Percentiles rank a stretch among this genome's conserved stretches.
These are phyloP conservation scores for Russula olivacea DNA, from an alignment of 768 basidiomycete species.

Conservation along the genomic window DNA sequence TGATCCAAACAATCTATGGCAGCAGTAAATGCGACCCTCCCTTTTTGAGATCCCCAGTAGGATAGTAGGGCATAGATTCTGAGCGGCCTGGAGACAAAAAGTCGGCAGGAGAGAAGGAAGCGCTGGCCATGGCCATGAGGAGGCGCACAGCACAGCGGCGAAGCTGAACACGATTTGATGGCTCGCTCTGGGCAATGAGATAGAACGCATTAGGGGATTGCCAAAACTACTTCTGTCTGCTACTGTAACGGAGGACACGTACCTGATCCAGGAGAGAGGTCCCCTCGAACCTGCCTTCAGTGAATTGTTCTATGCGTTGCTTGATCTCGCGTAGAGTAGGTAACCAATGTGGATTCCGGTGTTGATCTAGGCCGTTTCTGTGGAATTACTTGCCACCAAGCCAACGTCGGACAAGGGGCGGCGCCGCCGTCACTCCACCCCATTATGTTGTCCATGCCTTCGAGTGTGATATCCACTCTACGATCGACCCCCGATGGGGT, in stretches of 20 bases:
- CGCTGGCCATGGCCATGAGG: conserved; percentile 13
- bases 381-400: too few species aligned
- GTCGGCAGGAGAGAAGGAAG: conserved; percentile 9
- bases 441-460: not conserved
- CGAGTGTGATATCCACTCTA: not conserved
- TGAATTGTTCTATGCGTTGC: not conserved
- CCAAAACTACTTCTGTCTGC: too few species aligned
- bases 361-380: not conserved
- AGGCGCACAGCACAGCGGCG: conserved; percentile 11
- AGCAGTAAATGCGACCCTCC: not conserved
- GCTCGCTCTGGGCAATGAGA: not conserved
- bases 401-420: too few species aligned
- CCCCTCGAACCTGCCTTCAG: not conserved
- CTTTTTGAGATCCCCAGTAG: conserved; percentile 3
- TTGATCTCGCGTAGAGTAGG: conserved; percentile 12
- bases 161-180: not conserved
- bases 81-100: conserved; percentile 1
- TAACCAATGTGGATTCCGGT: not conserved
- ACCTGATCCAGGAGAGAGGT: conserved; percentile 3
- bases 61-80: conserved; percentile 4
- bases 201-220: too few species aligned
- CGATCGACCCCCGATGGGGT: not conserved
- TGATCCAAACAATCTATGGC: conserved; percentile 13
- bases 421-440: too few species aligned
- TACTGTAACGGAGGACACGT: not conserved